phyloP scores from a whole-genome alignment of 164 flowering plant genomes.

The Tetracentron sinense region DNA sequence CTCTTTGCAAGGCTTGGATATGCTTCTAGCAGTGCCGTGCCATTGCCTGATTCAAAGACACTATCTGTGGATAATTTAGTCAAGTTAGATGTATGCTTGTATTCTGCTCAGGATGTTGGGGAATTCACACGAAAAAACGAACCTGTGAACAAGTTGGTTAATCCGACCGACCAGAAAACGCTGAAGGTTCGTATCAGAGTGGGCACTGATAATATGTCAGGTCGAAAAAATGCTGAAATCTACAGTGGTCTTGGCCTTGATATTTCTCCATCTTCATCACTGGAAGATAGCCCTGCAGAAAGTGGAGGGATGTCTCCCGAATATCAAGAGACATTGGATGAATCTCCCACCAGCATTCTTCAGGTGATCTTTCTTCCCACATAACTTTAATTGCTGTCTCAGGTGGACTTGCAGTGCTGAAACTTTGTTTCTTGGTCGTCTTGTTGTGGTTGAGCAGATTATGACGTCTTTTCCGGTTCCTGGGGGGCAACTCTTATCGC shows the following conservation, averaged over 20 bases:
- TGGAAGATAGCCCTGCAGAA: conserved; percentile 44
- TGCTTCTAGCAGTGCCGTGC: conserved; percentile 21
- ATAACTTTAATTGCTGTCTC: too few species aligned
- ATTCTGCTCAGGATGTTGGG: conserved; percentile 22
- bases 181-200: conserved; percentile 78
- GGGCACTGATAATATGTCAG: conserved; percentile 55
- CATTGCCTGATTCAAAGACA: conserved; percentile 17
- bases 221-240: conserved; percentile 66
- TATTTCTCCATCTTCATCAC: conserved; percentile 63
- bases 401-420: too few species aligned
- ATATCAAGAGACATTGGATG: conserved; percentile 27
- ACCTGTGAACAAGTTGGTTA: conserved; percentile 21
- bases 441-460: conserved; percentile 40
- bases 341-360: conserved; percentile 61
- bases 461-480: conserved; percentile 58
- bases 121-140: conserved; percentile 31
- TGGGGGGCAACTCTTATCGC: conserved; percentile 48
- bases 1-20: conserved; percentile 21
- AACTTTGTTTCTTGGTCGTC: conserved; percentile 5
- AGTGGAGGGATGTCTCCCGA: conserved; percentile 32
- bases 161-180: conserved; percentile 48
- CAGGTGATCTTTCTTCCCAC: conserved; percentile 35
- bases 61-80: conserved; percentile 22
- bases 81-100: conserved; percentile 25
- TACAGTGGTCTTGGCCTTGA: conserved; percentile 86